Percentiles rank a stretch among this genome's conserved stretches.
phyloP scores from a whole-genome alignment of 768 basidiomycete genomes.

The Floccularia luteovirens region DNA sequence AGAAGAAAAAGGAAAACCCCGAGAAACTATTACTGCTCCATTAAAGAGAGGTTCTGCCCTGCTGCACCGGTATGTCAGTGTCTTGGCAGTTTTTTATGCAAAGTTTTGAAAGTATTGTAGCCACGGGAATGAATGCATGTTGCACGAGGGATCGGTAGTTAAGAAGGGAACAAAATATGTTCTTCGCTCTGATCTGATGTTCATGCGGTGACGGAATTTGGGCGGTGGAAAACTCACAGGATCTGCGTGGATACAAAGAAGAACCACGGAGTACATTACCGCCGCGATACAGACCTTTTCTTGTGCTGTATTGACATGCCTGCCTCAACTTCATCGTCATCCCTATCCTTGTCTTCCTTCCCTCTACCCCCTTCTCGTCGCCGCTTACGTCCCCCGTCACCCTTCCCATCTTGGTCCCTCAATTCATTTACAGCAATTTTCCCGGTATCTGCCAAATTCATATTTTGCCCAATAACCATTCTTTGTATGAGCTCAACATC shows the following conservation, averaged over 20 bases:
- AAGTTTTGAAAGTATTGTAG: constrained; percentile 20
- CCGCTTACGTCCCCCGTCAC: constrained; percentile 29
- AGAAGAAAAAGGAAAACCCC: constrained; percentile 39
- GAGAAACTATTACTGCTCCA: constrained; percentile 42
- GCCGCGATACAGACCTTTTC: constrained; percentile 30
- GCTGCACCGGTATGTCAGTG: constrained; percentile 46
- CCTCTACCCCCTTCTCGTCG: constrained; percentile 39
- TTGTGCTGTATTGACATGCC: constrained; percentile 66
- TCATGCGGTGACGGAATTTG: constrained; percentile 32
- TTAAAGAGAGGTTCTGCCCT: constrained; percentile 57
- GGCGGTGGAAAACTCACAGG: background rate
- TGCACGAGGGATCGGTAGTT: constrained; percentile 67
- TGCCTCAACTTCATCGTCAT: constrained; percentile 89
- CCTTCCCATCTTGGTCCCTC: constrained; percentile 60
- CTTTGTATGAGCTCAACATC: constrained; percentile 95
- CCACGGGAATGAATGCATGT: constrained; percentile 65
- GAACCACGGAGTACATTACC: constrained; percentile 19
- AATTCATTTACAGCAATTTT: constrained; percentile 66
- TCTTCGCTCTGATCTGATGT: constrained; percentile 68
- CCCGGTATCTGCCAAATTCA: constrained; percentile 78
- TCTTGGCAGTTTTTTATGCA: background rate
- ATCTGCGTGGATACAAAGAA: background rate
- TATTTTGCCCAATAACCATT: constrained; percentile 89
- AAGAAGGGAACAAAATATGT: constrained; percentile 62
- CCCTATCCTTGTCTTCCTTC: constrained; percentile 77